Base-by-base conservation (phyloP, 139 green algal species). In the Closterium sp. region DNA sequence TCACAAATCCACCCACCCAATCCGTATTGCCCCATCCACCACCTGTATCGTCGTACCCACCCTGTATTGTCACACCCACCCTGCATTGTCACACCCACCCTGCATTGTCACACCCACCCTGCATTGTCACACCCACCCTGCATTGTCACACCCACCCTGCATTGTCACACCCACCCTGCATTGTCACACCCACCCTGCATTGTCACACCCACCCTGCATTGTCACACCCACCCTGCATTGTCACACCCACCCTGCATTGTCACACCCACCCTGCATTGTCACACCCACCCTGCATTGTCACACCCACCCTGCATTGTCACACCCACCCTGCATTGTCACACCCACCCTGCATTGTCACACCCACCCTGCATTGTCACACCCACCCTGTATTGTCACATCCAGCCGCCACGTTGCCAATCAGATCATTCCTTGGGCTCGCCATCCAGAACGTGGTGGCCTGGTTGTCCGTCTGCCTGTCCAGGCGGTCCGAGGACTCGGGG, bases 381-480 rank as follows among this genome's bases (percentile, higher is more conserved):
- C 55, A 76, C 55, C 31, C 84, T 28, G 84, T 87, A n/a, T 32
- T 34, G 33, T 66, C 64, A 21, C 34, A 87, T 7, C 94, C 94
- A 64, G 90, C 94, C 19, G 94, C 95, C 32, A 90, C 86, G 88
- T 96, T 97, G 43, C 86, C 30, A 5, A 36, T 84, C 69, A 93
- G 90, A 23, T 91, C 95, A 93, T 97, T 97, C 91, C 95, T 95
- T 86, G 96, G 95, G 93, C 97, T 96, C 32, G 96, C 96, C 92
- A 97, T 94, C 96, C 96, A 97, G 93, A 97, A 98, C 1, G 94
- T 94, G 30, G 96, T 95, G 3, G 96, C 96, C n/a, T 90, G 95
- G 12, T 94, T 96, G 92, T 97, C 96, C 2, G 95, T 97, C 30
- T 86, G n/a, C 30, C 2, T 86, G 38, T 10, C 36, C 36, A 55